Base-by-base conservation (phyloP, 108 stramenopile genomes). In the Fragilaria crotonensis region DNA sequence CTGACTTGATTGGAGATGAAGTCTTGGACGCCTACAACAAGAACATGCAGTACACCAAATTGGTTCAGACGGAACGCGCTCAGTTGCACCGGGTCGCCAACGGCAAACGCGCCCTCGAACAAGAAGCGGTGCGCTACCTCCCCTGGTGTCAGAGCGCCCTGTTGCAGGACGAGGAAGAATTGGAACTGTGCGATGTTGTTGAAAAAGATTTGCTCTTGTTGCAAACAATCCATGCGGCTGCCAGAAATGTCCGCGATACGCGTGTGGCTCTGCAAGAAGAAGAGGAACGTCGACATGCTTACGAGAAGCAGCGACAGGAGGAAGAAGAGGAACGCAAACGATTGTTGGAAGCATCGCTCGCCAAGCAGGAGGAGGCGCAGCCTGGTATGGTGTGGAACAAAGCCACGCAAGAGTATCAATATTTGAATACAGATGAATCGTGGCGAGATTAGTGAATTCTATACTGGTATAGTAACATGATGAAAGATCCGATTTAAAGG, bases 391-490 rank as follows among this genome's bases (percentile, higher is more conserved):
- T 87, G 18, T 91, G 90, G 90, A 91, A 91, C 62, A 80, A 72
- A 21, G 72, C 81, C 14, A 59, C 76, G 31, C 74, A 78, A 54
- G 90, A 91, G 59, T 91, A 91, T 59, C 83, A 88, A 44, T 78
- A 86, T 62, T 46, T 84, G 1, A 69, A 84, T 59, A 87, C 86
- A n/a, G 78, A 87, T 46, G 90, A 91, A 57, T 79, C 82, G 5
- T 91, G 90, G 90, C 77, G 90, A 55, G 90, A 91, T 60, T 85
- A 68, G 51, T n/a, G n/a, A n/a, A n/a, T n/a, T n/a, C n/a, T n/a
- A n/a, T n/a, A n/a, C n/a, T n/a, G n/a, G n/a, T n/a, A n/a, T n/a
- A n/a, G n/a, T n/a, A n/a, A n/a, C n/a, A n/a, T n/a, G n/a, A n/a
- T n/a, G n/a, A n/a, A n/a, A n/a, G n/a, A n/a, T n/a, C n/a, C n/a